Conservation (phyloP, 352 stramenopile genomes). For the Blastocystis sp. region DNA sequence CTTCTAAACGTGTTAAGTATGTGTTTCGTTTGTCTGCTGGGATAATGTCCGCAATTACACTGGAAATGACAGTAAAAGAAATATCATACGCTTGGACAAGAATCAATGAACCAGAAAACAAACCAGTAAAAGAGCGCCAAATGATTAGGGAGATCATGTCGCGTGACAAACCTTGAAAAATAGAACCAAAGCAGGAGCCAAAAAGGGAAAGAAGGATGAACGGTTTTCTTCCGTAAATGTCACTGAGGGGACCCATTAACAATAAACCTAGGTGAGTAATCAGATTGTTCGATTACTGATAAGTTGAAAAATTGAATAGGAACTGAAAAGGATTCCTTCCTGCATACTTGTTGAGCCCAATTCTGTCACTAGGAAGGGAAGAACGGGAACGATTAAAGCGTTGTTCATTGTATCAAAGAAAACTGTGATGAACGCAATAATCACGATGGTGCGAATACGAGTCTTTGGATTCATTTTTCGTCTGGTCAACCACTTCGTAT, state of each 20-base stretch:
- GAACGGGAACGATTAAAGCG: conserved; percentile 48
- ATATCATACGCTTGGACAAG: background rate
- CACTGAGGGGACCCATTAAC: conserved; percentile 54
- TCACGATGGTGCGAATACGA: background rate
- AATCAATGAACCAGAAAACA: conserved; percentile 56
- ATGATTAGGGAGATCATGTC: conserved; percentile 37
- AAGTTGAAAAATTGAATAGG: conserved; percentile 55
- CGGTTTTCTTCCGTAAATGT: conserved; percentile 54
- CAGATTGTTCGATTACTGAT: background rate
- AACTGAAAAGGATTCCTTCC: conserved; percentile 45
- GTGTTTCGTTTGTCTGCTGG: background rate
- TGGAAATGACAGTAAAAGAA: background rate
- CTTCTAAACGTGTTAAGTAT: conserved; percentile 45
- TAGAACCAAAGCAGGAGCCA: conserved; percentile 55
- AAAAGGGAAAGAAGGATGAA: conserved; percentile 57
- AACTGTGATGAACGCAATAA: conserved; percentile 24
- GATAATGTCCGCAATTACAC: conserved; percentile 42
- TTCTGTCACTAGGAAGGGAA: conserved; percentile 43
- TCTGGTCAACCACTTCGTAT: no score
- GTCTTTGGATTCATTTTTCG: background rate
- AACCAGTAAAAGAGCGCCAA: conserved; percentile 32
- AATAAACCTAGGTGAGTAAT: conserved; percentile 47
- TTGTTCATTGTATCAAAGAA: conserved; percentile 53
- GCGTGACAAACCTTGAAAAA: conserved; percentile 37
- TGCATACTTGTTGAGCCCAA: conserved; percentile 39